Evolutionary conservation across 1,284 basidiomycete species (phyloP).

Genomic region (Moesziomyces sp.): DNA sequence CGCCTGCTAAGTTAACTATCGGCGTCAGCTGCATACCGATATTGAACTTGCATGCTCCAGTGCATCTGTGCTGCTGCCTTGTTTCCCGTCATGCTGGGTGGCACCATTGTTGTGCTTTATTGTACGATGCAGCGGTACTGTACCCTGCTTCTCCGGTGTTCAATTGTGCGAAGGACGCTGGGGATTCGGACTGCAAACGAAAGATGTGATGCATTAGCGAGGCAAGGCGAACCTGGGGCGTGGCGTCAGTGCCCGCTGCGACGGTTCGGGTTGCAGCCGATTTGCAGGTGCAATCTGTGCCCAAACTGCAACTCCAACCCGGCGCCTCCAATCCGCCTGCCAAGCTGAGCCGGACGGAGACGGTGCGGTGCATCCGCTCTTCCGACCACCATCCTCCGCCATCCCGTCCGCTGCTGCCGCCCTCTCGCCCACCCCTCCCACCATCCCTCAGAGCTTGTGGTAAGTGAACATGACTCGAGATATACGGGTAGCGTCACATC

Average conservation of each 20-base stretch:
- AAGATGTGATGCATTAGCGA: background rate
- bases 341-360: background rate
- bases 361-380: background rate
- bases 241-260: background rate
- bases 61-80: too few relatives aligned
- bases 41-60: too few relatives aligned
- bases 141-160: too few relatives aligned
- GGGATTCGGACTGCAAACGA: background rate
- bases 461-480: slow-evolving; percentile 14
- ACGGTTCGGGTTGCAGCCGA: background rate
- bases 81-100: too few relatives aligned
- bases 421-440: slow-evolving; percentile 18
- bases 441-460: slow-evolving; percentile 44
- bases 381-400: slow-evolving; percentile 32
- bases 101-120: too few relatives aligned
- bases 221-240: too few relatives aligned
- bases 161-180: background rate
- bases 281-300: background rate
- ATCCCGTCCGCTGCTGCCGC: slow-evolving; percentile 27
- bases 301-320: too few relatives aligned
- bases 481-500: background rate
- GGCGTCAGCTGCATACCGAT: too few relatives aligned
- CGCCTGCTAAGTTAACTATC: too few relatives aligned
- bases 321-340: background rate
- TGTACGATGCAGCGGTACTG: too few relatives aligned